phyloP scores from a whole-genome alignment of 257 asterid genomes.

The Salvia rosmarinus region DNA sequence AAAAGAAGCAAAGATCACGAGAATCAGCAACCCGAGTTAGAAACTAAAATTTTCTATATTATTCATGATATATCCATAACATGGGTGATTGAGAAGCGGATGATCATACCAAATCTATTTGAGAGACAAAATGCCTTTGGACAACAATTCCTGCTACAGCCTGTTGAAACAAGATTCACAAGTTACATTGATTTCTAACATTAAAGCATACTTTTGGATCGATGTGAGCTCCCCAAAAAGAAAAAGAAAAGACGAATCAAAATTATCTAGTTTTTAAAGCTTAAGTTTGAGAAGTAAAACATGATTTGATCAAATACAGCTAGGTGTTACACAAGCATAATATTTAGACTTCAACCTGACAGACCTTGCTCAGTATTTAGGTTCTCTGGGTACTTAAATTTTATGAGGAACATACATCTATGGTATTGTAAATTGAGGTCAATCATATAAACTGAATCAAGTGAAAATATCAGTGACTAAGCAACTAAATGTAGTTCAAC shows the following conservation, averaged over 20 bases:
- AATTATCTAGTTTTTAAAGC: slow-evolving; percentile 4
- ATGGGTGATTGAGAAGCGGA: slow-evolving; percentile 7
- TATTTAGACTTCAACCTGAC: background rate
- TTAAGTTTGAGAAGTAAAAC: slow-evolving; percentile 1
- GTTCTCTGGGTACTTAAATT: background rate
- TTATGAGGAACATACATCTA: background rate
- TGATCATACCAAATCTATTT: slow-evolving; percentile 78
- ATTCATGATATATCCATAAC: slow-evolving; percentile 27
- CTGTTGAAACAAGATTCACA: slow-evolving; percentile 48
- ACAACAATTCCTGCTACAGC: slow-evolving; percentile 86
- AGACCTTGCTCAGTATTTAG: slow-evolving; percentile 9
- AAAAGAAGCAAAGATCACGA: background rate
- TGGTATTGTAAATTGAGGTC: background rate
- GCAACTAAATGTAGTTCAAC: slow-evolving; percentile 21
- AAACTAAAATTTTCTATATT: background rate
- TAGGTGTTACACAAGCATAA: background rate
- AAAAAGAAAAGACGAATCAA: slow-evolving; percentile 10
- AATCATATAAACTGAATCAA: background rate
- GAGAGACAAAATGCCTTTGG: slow-evolving; percentile 78
- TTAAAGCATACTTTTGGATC: background rate
- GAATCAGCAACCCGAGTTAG: background rate
- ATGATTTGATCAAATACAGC: background rate
- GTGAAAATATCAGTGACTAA: background rate
- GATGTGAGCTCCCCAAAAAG: slow-evolving; percentile 11
- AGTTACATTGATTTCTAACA: slow-evolving; percentile 28